Evolutionary conservation across 768 basidiomycete genomes (phyloP).

Genomic region (Pleurotus citrinopileatus): DNA sequence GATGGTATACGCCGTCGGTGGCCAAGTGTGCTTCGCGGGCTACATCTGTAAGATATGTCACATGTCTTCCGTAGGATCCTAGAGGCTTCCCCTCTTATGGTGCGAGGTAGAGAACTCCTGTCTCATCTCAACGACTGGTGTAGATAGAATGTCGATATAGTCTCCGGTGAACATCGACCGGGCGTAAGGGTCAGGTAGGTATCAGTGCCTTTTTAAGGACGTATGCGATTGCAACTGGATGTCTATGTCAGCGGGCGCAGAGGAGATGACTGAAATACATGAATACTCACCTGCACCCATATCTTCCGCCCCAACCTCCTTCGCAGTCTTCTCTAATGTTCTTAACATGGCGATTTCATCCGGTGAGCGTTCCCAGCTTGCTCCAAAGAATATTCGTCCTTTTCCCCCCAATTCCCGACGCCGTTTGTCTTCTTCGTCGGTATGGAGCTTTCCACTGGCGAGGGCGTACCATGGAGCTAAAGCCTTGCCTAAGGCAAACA

Average conservation of each 20-base stretch:
- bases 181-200: no score
- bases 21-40: not conserved
- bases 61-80: no score
- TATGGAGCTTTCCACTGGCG: slow-evolving; percentile 23
- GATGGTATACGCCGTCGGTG: not conserved
- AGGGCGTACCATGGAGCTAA: slow-evolving; percentile 36
- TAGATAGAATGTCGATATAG: no score
- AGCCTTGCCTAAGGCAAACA: slow-evolving; percentile 25
- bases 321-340: slow-evolving; percentile 48
- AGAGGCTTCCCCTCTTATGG: no score
- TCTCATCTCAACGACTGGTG: no score
- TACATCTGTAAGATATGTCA: no score
- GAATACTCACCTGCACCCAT: slow-evolving; percentile 40
- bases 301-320: slow-evolving; percentile 42
- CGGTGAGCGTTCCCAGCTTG: slow-evolving; percentile 44
- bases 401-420: slow-evolving; percentile 26
- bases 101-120: no score
- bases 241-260: not conserved
- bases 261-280: slow-evolving; percentile 7
- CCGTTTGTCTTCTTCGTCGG: slow-evolving; percentile 26
- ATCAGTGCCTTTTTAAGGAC: slow-evolving; percentile 52
- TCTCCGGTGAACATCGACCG: no score
- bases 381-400: slow-evolving; percentile 28
- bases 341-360: slow-evolving; percentile 36
- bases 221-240: slow-evolving; percentile 49